phyloP scores from a whole-genome alignment of 2,329 filamentous ascomycete species.

The Curvularia verruculosa region DNA sequence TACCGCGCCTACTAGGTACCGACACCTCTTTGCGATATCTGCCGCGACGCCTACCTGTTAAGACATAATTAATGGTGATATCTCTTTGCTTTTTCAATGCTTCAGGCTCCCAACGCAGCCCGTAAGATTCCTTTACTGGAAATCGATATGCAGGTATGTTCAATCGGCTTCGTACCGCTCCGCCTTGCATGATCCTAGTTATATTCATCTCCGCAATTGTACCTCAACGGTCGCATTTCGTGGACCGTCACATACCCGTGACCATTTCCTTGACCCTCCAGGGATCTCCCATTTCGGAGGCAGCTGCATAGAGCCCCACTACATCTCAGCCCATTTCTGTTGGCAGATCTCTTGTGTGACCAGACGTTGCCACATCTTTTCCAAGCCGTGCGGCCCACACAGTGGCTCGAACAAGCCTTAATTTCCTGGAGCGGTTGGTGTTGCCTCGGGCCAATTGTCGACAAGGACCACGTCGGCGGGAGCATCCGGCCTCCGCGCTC shows the following conservation, averaged over 20 bases:
- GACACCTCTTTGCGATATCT: not conserved
- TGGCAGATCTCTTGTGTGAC: not conserved
- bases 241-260: not conserved
- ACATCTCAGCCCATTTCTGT: not conserved
- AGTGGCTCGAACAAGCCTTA: not conserved
- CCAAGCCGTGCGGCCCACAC: not conserved
- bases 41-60: not conserved
- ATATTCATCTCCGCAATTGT: conserved; percentile 7
- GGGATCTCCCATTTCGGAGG: conserved; percentile 5
- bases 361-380: not conserved
- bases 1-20: not conserved
- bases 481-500: conserved; percentile 3
- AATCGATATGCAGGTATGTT: not conserved
- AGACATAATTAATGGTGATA: not conserved
- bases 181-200: not conserved
- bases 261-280: not conserved
- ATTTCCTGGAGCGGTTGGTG: conserved; percentile 1
- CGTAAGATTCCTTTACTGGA: not conserved
- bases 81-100: conserved; percentile 1
- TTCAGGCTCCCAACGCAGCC: not conserved
- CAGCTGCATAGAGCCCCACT: conserved; percentile 2
- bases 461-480: conserved; percentile 11
- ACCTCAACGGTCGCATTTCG: not conserved
- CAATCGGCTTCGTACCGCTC: not conserved
- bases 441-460: conserved; percentile 1